Conservation (phyloP, 192 early-diverging fungal genomes). For the Rhizophagus clarus region DNA sequence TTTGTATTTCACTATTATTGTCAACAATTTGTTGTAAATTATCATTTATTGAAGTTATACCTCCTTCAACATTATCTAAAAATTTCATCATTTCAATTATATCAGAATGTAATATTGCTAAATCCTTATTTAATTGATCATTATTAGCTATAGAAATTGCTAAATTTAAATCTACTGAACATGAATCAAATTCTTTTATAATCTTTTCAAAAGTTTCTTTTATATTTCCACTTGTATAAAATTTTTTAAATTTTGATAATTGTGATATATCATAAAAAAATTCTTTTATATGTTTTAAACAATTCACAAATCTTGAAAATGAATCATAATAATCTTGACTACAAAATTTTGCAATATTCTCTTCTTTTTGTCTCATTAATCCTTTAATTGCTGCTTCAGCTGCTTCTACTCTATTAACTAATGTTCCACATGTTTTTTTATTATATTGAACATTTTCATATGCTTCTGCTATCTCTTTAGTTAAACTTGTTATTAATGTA, state of each 20-base stretch:
- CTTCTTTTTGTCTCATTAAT: slow-evolving; percentile 1
- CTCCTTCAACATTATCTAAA: not conserved
- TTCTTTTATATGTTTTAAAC: slow-evolving; percentile 27
- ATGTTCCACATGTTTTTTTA: slow-evolving; percentile 20
- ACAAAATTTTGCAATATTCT: not conserved
- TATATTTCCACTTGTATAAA: not conserved
- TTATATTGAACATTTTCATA: slow-evolving; percentile 24
- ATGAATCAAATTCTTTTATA: slow-evolving; percentile 3
- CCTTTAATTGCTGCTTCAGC: not conserved
- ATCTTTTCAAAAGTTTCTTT: not conserved
- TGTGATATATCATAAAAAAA: slow-evolving; percentile 29
- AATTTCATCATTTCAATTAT: not conserved
- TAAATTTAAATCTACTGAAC: not conserved
- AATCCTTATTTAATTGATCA: slow-evolving; percentile 2
- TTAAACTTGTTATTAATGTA: not conserved
- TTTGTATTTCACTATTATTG: not conserved
- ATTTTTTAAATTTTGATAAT: slow-evolving; percentile 21
- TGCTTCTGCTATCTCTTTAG: not conserved
- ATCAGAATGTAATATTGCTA: not conserved
- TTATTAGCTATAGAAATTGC: not conserved
- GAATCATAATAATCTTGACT: slow-evolving; percentile 18
- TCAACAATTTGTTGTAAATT: not conserved
- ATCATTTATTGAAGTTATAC: not conserved
- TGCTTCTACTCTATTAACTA: not conserved
- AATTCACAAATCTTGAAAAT: not conserved